Conservation (phyloP, 768 basidiomycete species). For the Lentinula sp. region DNA sequence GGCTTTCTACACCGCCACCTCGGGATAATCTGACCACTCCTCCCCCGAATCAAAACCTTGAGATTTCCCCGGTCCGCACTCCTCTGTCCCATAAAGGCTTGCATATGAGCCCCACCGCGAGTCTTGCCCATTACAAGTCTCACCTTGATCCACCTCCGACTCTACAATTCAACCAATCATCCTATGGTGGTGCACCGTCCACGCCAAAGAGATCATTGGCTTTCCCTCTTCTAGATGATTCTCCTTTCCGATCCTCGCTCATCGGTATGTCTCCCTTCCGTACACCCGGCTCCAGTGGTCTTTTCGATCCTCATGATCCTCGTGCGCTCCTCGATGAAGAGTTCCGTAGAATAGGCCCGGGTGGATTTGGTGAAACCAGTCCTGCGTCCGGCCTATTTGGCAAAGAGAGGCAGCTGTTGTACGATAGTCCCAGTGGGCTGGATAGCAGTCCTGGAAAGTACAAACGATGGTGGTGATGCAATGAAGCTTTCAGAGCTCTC, state of each 20-base stretch:
- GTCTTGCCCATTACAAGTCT: slow-evolving; percentile 63
- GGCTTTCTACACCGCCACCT: slow-evolving; percentile 20
- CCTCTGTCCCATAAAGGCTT: slow-evolving; percentile 64
- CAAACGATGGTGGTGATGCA: slow-evolving; percentile 42
- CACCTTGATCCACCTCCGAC: slow-evolving; percentile 57
- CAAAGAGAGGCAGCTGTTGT: slow-evolving; percentile 47
- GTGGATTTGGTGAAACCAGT: slow-evolving; percentile 33
- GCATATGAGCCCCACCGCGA: slow-evolving; percentile 64
- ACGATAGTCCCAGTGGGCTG: slow-evolving; percentile 64
- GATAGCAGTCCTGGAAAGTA: slow-evolving; percentile 47
- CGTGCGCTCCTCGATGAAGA: slow-evolving; percentile 67
- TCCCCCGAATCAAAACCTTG: slow-evolving; percentile 14
- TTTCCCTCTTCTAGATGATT: slow-evolving; percentile 26
- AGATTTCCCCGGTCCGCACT: slow-evolving; percentile 57
- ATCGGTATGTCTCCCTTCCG: slow-evolving; percentile 33
- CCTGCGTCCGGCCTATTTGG: slow-evolving; percentile 61
- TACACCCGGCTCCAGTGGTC: slow-evolving; percentile 42
- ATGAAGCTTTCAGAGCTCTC: background rate
- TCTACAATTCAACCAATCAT: slow-evolving; percentile 37
- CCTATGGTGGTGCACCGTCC: slow-evolving; percentile 28
- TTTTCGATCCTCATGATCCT: slow-evolving; percentile 73
- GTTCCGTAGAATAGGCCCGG: slow-evolving; percentile 41
- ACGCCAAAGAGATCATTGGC: slow-evolving; percentile 34
- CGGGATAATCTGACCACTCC: background rate
- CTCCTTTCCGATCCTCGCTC: slow-evolving; percentile 33